Percentiles rank a stretch among this genome's conserved stretches.
phyloP scores from a whole-genome alignment of 495 filamentous ascomycete species.

The Aspergillus haitiensis region DNA sequence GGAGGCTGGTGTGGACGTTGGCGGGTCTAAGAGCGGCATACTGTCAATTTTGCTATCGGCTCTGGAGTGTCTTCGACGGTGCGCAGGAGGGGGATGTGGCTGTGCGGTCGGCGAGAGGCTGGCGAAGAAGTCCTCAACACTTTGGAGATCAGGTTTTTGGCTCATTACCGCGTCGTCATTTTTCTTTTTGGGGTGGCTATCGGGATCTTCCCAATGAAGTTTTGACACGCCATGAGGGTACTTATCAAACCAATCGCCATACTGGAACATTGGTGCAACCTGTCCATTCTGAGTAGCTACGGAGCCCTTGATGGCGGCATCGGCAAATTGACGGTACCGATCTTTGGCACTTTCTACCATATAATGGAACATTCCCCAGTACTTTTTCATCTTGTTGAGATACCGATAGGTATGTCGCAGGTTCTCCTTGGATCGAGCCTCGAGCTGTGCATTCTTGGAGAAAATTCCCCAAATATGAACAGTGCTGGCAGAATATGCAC shows the following conservation, averaged over 20 bases:
- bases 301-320: constrained; percentile 59
- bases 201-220: constrained; percentile 79
- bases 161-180: constrained; percentile 79
- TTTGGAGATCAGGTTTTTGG: constrained; percentile 84
- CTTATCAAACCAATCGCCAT: constrained; percentile 95
- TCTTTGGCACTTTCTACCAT: constrained; percentile 92
- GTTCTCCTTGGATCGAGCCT: constrained; percentile 77
- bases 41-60: constrained; percentile 38
- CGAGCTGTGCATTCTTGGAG: constrained; percentile 72
- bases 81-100: constrained; percentile 30
- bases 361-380: constrained; percentile 98
- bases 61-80: constrained; percentile 39
- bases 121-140: constrained; percentile 93
- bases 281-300: constrained; percentile 51
- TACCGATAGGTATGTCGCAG: constrained; percentile 89
- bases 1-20: constrained; percentile 33
- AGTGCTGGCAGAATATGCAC: constrained; percentile 86
- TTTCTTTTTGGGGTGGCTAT: constrained; percentile 64
- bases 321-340: constrained; percentile 81
- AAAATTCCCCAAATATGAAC: constrained; percentile 93
- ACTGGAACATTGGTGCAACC: constrained; percentile 75
- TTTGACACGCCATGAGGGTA: constrained; percentile 91
- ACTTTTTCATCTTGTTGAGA: constrained; percentile 89
- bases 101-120: constrained; percentile 69
- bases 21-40: constrained; percentile 29